Percentiles rank a stretch among this genome's conserved stretches.
phyloP scores from a whole-genome alignment of 2,329 filamentous ascomycete genomes.

The Xylariaceae sp. region DNA sequence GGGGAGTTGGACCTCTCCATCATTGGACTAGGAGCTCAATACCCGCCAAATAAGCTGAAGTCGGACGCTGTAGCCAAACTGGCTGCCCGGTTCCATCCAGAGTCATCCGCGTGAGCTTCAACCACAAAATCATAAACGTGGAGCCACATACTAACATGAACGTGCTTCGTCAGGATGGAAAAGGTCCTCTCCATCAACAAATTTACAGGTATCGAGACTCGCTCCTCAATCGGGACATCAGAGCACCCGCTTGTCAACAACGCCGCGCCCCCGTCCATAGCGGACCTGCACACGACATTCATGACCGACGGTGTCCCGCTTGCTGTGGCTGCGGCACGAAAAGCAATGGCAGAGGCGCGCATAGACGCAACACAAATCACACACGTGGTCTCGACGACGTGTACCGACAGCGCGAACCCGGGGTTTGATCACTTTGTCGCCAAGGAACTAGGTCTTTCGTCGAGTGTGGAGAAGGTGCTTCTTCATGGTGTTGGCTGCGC shows the following conservation, averaged over 20 bases:
- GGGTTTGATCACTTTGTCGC: conserved; percentile 72
- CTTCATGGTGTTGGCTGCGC: conserved; percentile 72
- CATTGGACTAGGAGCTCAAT: conserved; percentile 64
- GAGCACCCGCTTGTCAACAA: conserved; percentile 69
- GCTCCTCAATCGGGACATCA: conserved; percentile 66
- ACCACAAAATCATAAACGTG: background rate
- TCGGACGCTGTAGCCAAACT: conserved; percentile 59
- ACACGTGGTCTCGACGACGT: conserved; percentile 71
- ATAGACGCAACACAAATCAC: conserved; percentile 63
- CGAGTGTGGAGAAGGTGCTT: conserved; percentile 67
- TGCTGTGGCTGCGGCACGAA: conserved; percentile 60
- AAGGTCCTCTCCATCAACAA: conserved; percentile 69
- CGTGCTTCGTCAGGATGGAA: conserved; percentile 56
- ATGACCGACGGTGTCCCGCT: conserved; percentile 64
- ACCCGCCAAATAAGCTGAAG: conserved; percentile 62
- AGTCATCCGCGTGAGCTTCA: conserved; percentile 61
- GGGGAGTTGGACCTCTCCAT: conserved; percentile 66
- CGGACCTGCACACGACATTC: conserved; percentile 61
- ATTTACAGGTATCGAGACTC: conserved; percentile 68
- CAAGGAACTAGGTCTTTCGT: conserved; percentile 62
- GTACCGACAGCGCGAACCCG: conserved; percentile 73
- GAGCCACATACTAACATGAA: background rate
- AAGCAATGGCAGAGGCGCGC: conserved; percentile 62
- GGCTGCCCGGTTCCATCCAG: conserved; percentile 63
- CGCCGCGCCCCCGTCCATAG: conserved; percentile 57